Base-by-base conservation (phyloP, 768 basidiomycete species). In the Phanerochaete sordida region DNA sequence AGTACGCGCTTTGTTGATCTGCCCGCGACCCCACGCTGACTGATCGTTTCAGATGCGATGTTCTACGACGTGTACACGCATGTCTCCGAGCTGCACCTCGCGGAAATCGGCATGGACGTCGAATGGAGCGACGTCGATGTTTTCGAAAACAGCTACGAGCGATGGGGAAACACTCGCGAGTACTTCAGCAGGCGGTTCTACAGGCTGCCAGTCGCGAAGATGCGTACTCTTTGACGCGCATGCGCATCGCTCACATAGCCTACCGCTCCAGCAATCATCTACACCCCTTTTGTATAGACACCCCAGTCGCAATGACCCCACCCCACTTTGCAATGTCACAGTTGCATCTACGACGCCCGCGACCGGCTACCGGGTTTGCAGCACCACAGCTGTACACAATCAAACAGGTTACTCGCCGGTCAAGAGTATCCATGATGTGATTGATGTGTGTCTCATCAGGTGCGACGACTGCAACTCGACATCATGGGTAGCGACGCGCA, bases 41-140 rank as follows among this genome's bases (percentile, higher is more conserved):
- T 57, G 56, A 47, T 57, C 24, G 31, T 61, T 46, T n/a, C 67
- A 96, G 94, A 95, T 75, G 79, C 87, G 0, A 76, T 88, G 8
- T 94, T 95, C 68, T 94, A 97, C 71, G 93, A 97, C 66, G 91
- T 98, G 8, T 96, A 93, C 69, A 92, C 90, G 0, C 84, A 80
- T 61, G 79, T 99, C 3, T 82, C 92, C 0, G 93, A 95, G 61
- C 73, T 95, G 37, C 93, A 98, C 69, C 80, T 99, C 30, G 76
- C 84, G n/a, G 86, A 91, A 49, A 75, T 91, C 0, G 95, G 96
- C 0, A 69, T 92, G n/a, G 76, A 85, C 46, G 84, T 93, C 26
- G 66, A 80, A 37, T 99, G 97, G 97, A 77, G 76, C 57, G 90
- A 95, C 66, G 83, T 98, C 4, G 84, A 90, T 58, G 85, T 94